A percentile compares a stretch with the other conserved stretches of the same genome.
phyloP scores from a whole-genome alignment of 148 eudicot species.

The Limonium bicolor region DNA sequence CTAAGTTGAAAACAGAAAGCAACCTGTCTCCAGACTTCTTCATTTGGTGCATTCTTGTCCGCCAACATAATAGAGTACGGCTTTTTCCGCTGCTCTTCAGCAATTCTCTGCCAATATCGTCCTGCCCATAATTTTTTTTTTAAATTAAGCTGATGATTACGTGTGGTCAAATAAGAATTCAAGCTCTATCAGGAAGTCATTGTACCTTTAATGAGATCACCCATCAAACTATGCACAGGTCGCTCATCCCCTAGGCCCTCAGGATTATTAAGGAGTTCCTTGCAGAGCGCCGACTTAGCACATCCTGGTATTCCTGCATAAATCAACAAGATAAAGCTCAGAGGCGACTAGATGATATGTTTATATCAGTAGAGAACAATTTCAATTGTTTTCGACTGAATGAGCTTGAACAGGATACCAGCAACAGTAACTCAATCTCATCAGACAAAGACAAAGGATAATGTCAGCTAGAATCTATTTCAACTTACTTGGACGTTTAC shows the following conservation, averaged over 20 bases:
- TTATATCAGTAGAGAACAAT: too few relatives aligned
- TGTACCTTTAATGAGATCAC: conserved; percentile 83
- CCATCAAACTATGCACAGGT: conserved; percentile 76
- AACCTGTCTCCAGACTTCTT: conserved; percentile 95
- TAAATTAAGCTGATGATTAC: too few relatives aligned
- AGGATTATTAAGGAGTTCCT: conserved; percentile 45
- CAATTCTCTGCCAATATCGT: conserved; percentile 73
- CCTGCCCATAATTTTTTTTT: conserved; percentile 22
- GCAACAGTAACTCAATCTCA: too few relatives aligned
- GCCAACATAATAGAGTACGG: conserved; percentile 78
- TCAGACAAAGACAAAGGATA: too few relatives aligned
- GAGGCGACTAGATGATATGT: too few relatives aligned
- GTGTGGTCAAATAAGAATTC: too few relatives aligned
- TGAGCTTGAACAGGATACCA: too few relatives aligned
- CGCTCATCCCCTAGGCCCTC: conserved; percentile 70
- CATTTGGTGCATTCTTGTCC: conserved; percentile 98
- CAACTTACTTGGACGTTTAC: too few relatives aligned
- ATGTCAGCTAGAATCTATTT: too few relatives aligned
- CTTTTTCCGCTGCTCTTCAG: conserved; percentile 45
- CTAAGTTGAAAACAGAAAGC: neutral
- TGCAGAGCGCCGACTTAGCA: conserved; percentile 93
- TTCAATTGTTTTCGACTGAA: too few relatives aligned
- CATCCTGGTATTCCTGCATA: conserved; percentile 97
- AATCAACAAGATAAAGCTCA: too few relatives aligned
- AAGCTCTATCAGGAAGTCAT: too few relatives aligned